A percentile compares a stretch with the other conserved stretches of the same genome.
phyloP scores from a whole-genome alignment of 2,329 filamentous ascomycete species.

The Bipolaris oryzae region DNA sequence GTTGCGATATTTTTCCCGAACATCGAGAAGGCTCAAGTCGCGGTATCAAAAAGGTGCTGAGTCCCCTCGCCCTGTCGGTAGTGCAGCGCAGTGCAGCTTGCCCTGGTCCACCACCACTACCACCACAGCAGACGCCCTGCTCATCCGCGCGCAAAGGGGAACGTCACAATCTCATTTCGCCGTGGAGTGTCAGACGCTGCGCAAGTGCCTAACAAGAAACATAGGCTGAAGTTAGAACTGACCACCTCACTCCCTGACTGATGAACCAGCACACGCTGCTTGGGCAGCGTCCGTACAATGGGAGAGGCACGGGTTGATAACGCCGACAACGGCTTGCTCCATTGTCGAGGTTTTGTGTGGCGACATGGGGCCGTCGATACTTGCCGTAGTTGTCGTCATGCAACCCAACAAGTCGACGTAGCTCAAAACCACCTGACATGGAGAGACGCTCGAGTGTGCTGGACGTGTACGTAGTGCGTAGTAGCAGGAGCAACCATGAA shows the following conservation, averaged over 20 bases:
- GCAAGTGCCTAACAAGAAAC: constrained; percentile 5
- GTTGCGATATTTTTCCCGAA: constrained; percentile 12
- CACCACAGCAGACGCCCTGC: not conserved
- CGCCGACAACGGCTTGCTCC: constrained; percentile 17
- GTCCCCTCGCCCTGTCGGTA: constrained; percentile 1
- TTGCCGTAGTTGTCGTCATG: constrained; percentile 22
- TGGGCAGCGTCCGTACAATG: constrained; percentile 15
- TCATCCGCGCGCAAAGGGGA: not conserved
- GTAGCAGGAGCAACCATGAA: constrained; percentile 8
- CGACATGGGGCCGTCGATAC: constrained; percentile 13
- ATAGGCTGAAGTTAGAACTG: constrained; percentile 16
- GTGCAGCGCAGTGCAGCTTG: not conserved
- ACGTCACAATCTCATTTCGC: constrained; percentile 1
- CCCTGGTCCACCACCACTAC: too few relatives aligned
- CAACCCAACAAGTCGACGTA: constrained; percentile 13
- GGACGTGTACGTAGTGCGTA: too few relatives aligned
- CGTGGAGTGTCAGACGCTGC: constrained; percentile 1
- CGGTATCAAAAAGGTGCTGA: constrained; percentile 9
- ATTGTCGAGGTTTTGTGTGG: constrained; percentile 9
- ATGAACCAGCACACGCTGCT: constrained; percentile 10
- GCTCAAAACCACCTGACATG: constrained; percentile 13
- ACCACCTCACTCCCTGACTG: constrained; percentile 14
- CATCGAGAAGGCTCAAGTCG: constrained; percentile 6
- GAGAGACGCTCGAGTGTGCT: constrained; percentile 1
- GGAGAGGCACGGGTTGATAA: constrained; percentile 15